Evolutionary conservation across 139 green algal species (phyloP).

Genomic region (Chlamydomonas incerta): DNA sequence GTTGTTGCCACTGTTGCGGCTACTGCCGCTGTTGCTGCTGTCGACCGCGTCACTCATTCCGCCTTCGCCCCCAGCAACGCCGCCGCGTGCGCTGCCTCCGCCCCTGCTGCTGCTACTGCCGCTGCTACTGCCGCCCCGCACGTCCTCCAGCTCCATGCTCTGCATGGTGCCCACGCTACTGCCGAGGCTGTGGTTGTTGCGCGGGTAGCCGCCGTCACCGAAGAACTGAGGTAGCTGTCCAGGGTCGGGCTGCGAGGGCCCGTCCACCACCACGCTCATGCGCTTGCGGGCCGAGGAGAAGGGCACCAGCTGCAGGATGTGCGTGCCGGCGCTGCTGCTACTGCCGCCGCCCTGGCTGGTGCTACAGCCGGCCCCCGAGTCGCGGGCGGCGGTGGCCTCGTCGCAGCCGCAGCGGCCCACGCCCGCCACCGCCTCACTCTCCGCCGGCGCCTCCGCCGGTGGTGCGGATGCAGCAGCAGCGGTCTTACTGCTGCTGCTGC

Average conservation of each 20-base stretch:
- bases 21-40: neutral
- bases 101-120: neutral
- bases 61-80: no score
- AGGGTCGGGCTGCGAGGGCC: neutral
- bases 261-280: slow-evolving; percentile 70
- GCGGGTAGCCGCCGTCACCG: no score
- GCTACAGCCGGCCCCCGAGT: no score
- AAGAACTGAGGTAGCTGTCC: no score
- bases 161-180: neutral
- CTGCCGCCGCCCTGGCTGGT: neutral
- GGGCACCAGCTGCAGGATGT: slow-evolving; percentile 58
- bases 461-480: neutral
- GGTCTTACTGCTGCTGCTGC: no score
- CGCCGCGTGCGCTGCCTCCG: no score
- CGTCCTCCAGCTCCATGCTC: neutral
- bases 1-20: neutral
- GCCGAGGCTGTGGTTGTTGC: no score
- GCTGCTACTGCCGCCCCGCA: neutral
- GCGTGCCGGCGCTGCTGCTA: neutral
- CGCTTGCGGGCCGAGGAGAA: slow-evolving; percentile 93
- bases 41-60: no score
- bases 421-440: neutral
- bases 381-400: no score
- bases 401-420: no score
- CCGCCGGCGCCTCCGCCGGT: neutral